Conservation (phyloP, 257 asterid species). For the Ilex aquifolium region DNA sequence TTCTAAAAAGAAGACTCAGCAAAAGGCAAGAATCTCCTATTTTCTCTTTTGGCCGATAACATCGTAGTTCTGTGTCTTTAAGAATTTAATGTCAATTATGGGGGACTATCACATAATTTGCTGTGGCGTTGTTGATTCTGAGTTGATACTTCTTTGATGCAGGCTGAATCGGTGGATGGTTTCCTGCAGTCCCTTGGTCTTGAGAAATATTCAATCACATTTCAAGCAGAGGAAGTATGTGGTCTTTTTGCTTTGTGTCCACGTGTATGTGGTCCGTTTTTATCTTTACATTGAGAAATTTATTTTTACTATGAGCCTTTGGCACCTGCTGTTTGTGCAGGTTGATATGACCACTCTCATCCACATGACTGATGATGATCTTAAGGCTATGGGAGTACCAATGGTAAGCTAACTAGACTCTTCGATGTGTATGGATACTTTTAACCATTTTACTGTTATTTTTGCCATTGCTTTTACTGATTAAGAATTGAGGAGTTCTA, state of each 20-base stretch:
- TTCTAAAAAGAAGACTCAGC: slow-evolving; percentile 54
- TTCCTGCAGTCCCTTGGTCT: slow-evolving; percentile 85
- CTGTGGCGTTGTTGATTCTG: too few relatives aligned
- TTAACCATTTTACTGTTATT: too few relatives aligned
- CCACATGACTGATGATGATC: slow-evolving; percentile 97
- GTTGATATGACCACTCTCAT: slow-evolving; percentile 92
- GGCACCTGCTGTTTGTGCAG: slow-evolving; percentile 28
- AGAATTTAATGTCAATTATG: neutral
- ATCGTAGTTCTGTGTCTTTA: neutral
- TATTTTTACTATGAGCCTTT: slow-evolving; percentile 4
- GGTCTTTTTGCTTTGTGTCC: slow-evolving; percentile 5
- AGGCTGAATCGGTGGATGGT: slow-evolving; percentile 76
- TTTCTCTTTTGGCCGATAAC: neutral
- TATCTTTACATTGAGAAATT: slow-evolving; percentile 6
- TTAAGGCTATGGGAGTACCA: slow-evolving; percentile 94
- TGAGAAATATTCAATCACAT: slow-evolving; percentile 76
- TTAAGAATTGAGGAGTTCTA: too few relatives aligned
- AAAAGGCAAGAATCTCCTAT: slow-evolving; percentile 33
- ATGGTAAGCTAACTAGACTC: slow-evolving; percentile 51
- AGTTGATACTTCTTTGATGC: slow-evolving; percentile 23
- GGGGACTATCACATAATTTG: neutral
- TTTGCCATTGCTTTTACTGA: too few relatives aligned
- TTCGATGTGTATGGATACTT: neutral
- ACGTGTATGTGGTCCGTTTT: neutral
- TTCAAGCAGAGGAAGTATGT: slow-evolving; percentile 98